phyloP scores from a whole-genome alignment of 1,139 yeast species.

The Spencermartinsiella ligniputridi region DNA sequence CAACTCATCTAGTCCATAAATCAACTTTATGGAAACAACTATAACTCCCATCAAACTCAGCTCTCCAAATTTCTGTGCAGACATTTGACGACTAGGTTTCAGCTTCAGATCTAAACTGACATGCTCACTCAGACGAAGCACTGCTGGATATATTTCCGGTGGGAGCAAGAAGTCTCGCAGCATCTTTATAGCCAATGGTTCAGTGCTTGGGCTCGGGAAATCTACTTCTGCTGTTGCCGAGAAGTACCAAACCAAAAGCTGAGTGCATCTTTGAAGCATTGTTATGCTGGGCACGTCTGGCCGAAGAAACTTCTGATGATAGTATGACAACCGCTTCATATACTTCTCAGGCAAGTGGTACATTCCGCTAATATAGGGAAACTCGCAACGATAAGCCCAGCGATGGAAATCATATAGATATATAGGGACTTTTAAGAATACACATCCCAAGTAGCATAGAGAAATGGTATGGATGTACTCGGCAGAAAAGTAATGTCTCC shows the following conservation, averaged over 20 bases:
- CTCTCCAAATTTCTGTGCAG: slow-evolving; percentile 16
- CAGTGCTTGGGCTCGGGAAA: slow-evolving; percentile 22
- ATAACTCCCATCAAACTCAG: slow-evolving; percentile 18
- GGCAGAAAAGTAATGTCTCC: slow-evolving; percentile 4
- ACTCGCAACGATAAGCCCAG: slow-evolving; percentile 28
- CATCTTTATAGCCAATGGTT: slow-evolving; percentile 28
- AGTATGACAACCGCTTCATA: slow-evolving; percentile 14
- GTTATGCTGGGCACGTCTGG: slow-evolving; percentile 19
- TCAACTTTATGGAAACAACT: slow-evolving; percentile 29
- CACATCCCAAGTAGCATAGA: slow-evolving; percentile 29
- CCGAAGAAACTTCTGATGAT: slow-evolving; percentile 11
- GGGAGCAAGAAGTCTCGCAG: slow-evolving; percentile 33
- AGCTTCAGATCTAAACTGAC: slow-evolving; percentile 7
- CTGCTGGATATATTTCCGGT: slow-evolving; percentile 31
- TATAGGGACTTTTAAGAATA: slow-evolving; percentile 26
- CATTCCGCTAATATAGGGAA: slow-evolving; percentile 28
- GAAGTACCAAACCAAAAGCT: slow-evolving; percentile 13
- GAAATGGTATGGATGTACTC: slow-evolving; percentile 18
- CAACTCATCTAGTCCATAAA: slow-evolving; percentile 33
- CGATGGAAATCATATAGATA: slow-evolving; percentile 29
- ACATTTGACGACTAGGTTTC: background rate
- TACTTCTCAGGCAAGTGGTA: slow-evolving; percentile 20
- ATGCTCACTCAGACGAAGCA: slow-evolving; percentile 8
- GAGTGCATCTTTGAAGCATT: slow-evolving; percentile 12
- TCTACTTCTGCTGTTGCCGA: slow-evolving; percentile 11